These are phyloP conservation scores for Mycena albidolilacea DNA, from an alignment of 768 basidiomycete genomes.

Conservation along the genomic window DNA sequence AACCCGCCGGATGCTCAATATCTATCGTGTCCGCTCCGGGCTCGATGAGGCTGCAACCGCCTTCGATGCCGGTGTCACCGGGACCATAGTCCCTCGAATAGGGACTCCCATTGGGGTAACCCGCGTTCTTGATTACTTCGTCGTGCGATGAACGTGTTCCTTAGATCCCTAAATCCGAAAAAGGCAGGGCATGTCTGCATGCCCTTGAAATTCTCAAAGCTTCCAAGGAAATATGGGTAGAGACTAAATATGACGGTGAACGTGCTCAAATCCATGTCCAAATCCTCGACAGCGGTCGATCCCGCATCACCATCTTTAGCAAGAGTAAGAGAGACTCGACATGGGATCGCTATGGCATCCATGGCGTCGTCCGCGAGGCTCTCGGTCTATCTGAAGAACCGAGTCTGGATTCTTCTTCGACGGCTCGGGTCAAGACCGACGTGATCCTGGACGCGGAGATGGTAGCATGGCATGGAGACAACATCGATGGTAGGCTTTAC, in stretches of 20 bases:
- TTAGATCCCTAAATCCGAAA: constrained; percentile 89
- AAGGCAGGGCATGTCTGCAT: constrained; percentile 74
- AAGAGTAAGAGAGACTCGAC: constrained; percentile 92
- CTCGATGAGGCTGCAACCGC: constrained; percentile 69
- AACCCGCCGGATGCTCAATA: constrained; percentile 62
- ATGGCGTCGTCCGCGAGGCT: constrained; percentile 69
- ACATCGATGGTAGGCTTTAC: constrained; percentile 76
- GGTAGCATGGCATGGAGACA: constrained; percentile 81
- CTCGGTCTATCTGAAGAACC: constrained; percentile 58
- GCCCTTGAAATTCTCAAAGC: constrained; percentile 63
- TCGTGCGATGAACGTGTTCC: constrained; percentile 16
- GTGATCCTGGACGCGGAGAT: constrained; percentile 88
- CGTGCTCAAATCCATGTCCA: constrained; percentile 93
- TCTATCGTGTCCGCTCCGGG: constrained; percentile 69
- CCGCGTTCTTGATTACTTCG: neutral
- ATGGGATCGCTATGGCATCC: constrained; percentile 78
- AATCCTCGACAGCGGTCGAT: constrained; percentile 51
- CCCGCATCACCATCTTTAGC: constrained; percentile 84
- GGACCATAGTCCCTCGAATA: constrained; percentile 57
- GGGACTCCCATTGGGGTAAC: constrained; percentile 76
- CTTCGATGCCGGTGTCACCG: constrained; percentile 53
- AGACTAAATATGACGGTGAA: constrained; percentile 96
- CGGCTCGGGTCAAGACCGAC: constrained; percentile 52
- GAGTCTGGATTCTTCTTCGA: constrained; percentile 9
- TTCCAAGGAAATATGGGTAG: constrained; percentile 77